Percentiles rank a stretch among this genome's conserved stretches.
Conservation (phyloP, 352 stramenopile species). For the Globisporangium ultimum region DNA sequence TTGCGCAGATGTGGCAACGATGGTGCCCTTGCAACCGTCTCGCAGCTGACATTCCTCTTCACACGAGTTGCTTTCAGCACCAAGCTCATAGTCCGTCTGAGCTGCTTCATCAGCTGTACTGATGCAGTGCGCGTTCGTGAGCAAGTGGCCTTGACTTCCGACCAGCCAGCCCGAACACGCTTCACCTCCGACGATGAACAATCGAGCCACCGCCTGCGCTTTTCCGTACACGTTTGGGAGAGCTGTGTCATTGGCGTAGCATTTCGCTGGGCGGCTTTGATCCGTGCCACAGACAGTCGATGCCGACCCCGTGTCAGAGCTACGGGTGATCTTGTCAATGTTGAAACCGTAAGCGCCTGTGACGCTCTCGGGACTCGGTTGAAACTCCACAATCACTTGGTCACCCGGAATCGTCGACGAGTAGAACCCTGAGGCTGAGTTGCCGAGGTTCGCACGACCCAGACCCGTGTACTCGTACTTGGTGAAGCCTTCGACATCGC, state of each 20-base stretch:
- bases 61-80: constrained; percentile 30
- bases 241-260: constrained; percentile 19
- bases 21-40: constrained; percentile 17
- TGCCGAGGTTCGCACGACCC: constrained; percentile 27
- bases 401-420: constrained; percentile 19
- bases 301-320: constrained; percentile 11
- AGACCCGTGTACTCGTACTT: constrained; percentile 25
- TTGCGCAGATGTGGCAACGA: constrained; percentile 23
- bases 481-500: constrained; percentile 13
- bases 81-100: constrained; percentile 29
- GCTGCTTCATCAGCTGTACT: constrained; percentile 12
- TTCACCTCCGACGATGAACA: constrained; percentile 24
- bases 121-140: constrained; percentile 56
- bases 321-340: constrained; percentile 31
- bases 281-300: constrained; percentile 29
- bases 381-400: constrained; percentile 24
- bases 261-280: constrained; percentile 30
- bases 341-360: constrained; percentile 22
- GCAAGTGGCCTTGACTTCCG: constrained; percentile 33
- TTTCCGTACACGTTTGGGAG: constrained; percentile 21
- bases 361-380: constrained; percentile 2
- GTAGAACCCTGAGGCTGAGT: constrained; percentile 26
- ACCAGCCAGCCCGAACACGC: constrained; percentile 42
- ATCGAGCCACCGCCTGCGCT: constrained; percentile 25
- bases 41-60: constrained; percentile 20